Percentiles rank a stretch among this genome's conserved stretches.
These are phyloP conservation scores for Apostasia shenzhenica DNA, from an alignment of 106 monocot genomes.

Conservation along the genomic window DNA sequence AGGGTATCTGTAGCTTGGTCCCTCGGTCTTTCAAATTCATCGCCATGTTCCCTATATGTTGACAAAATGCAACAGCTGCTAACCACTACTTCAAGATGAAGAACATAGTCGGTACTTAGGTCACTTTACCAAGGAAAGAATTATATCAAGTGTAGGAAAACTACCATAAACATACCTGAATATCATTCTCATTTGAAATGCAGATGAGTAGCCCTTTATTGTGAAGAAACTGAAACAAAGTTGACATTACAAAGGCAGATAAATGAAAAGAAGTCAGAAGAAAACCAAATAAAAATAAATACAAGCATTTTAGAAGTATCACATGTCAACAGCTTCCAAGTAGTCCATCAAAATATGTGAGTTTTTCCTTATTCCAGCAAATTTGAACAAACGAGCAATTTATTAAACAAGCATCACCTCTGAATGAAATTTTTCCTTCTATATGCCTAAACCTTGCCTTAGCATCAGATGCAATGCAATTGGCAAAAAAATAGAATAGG, in stretches of 20 bases:
- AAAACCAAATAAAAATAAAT: neutral
- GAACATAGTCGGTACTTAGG: neutral
- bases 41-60: too few species aligned
- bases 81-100: neutral
- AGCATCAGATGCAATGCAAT: too few species aligned
- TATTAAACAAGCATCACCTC: too few species aligned
- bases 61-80: too few species aligned
- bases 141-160: neutral
- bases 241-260: neutral
- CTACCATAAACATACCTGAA: constrained; percentile 53
- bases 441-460: too few species aligned
- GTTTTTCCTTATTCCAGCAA: too few species aligned
- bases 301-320: neutral
- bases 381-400: too few species aligned
- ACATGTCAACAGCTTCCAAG: neutral
- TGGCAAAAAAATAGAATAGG: too few species aligned
- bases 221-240: constrained; percentile 73
- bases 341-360: too few species aligned
- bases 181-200: constrained; percentile 87
- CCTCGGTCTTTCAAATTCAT: too few species aligned
- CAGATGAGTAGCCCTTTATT: constrained; percentile 86
- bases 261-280: neutral
- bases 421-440: too few species aligned
- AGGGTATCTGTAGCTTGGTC: too few species aligned
- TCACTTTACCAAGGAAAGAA: neutral